These are phyloP conservation scores for Phialophora verrucosa DNA, from an alignment of 2,329 filamentous ascomycete genomes.

Conservation along the genomic window DNA sequence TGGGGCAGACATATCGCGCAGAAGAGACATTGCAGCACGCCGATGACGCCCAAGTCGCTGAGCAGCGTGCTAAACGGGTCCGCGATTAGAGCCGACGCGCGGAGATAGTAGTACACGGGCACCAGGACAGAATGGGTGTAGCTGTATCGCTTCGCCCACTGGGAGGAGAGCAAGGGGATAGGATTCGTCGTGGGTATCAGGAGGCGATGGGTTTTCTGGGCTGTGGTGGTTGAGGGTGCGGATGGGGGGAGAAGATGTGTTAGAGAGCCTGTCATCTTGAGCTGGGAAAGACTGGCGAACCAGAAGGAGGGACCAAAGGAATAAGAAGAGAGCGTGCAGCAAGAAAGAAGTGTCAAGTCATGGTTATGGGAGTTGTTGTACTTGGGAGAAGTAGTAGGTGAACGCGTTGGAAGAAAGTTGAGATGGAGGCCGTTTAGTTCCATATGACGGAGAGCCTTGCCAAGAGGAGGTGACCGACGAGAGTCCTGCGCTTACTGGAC, in stretches of 20 bases:
- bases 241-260: conserved; percentile 31
- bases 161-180: conserved; percentile 55
- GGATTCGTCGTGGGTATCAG: conserved; percentile 43
- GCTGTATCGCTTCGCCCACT: conserved; percentile 62
- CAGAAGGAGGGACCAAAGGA: neutral
- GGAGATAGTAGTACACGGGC: conserved; percentile 65
- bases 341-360: neutral
- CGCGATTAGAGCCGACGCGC: conserved; percentile 70
- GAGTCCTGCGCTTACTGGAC: no score
- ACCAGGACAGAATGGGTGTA: conserved; percentile 72
- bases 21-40: conserved; percentile 66
- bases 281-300: neutral
- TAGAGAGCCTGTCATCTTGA: conserved; percentile 24
- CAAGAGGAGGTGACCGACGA: no score
- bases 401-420: neutral
- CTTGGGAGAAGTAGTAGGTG: neutral
- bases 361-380: neutral
- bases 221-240: conserved; percentile 11
- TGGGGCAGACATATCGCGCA: conserved; percentile 65
- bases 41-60: conserved; percentile 66
- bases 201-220: conserved; percentile 29
- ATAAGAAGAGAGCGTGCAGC: neutral
- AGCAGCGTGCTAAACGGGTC: conserved; percentile 71
- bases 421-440: neutral
- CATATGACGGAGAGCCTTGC: no score